Evolutionary conservation across 331 rosid species (phyloP).

Genomic region (Arachis monticola): DNA sequence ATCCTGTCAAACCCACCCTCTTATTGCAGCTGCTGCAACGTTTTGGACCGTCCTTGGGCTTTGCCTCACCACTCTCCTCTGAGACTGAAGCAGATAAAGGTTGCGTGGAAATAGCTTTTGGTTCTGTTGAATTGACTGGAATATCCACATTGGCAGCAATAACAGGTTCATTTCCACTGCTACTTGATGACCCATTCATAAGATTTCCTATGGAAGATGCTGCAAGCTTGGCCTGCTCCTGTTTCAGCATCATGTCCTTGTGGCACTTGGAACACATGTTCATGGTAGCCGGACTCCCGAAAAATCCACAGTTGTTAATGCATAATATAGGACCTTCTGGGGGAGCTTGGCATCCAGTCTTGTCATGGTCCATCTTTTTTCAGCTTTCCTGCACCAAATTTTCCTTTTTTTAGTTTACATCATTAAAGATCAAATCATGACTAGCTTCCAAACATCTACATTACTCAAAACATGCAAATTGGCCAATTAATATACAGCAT

Average conservation of each 20-base stretch:
- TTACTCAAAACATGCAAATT: background rate
- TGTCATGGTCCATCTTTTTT: slow-evolving; percentile 68
- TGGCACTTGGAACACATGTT: slow-evolving; percentile 89
- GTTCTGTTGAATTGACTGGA: slow-evolving; percentile 46
- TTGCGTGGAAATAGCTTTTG: slow-evolving; percentile 42
- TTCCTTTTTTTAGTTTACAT: background rate
- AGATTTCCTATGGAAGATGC: slow-evolving; percentile 69
- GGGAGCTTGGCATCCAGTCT: slow-evolving; percentile 78
- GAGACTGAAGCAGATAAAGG: slow-evolving; percentile 48
- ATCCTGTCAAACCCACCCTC: slow-evolving; percentile 76
- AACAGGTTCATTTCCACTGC: slow-evolving; percentile 46
- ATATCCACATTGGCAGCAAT: slow-evolving; percentile 40
- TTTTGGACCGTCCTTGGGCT: slow-evolving; percentile 67
- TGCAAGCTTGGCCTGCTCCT: slow-evolving; percentile 76
- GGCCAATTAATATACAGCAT: slow-evolving; percentile 4
- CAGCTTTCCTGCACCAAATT: slow-evolving; percentile 51
- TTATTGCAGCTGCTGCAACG: slow-evolving; percentile 73
- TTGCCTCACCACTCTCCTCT: slow-evolving; percentile 50
- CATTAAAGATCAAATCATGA: background rate
- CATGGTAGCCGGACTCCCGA: slow-evolving; percentile 76
- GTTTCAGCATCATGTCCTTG: slow-evolving; percentile 69
- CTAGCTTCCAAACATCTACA: background rate
- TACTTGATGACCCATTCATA: slow-evolving; percentile 68
- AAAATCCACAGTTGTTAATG: slow-evolving; percentile 76
- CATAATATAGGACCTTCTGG: slow-evolving; percentile 77